Evolutionary conservation across 768 basidiomycete genomes (phyloP).

Genomic region (Crassisporium funariophilum): DNA sequence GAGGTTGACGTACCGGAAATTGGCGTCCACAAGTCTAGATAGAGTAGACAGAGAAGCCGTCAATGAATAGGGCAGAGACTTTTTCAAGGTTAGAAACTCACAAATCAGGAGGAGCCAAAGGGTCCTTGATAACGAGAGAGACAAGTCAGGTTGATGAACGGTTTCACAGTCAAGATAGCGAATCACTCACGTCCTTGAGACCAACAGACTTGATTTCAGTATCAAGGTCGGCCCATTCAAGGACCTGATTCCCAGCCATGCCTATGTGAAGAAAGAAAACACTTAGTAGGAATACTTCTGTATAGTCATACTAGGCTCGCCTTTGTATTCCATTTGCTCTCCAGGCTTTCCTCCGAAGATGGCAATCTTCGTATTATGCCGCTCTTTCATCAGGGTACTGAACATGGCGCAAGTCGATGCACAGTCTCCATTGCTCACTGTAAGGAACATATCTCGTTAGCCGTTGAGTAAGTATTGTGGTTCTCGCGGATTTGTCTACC

Average conservation of each 20-base stretch:
- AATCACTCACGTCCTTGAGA: conserved; percentile 43
- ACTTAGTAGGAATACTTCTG: neutral
- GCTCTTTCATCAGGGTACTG: conserved; percentile 61
- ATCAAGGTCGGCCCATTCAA: conserved; percentile 63
- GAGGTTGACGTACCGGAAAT: conserved; percentile 39
- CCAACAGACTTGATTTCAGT: conserved; percentile 62
- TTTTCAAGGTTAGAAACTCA: conserved; percentile 24
- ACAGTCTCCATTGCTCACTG: conserved; percentile 49
- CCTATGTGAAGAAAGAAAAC: neutral
- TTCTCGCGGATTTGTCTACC: conserved; percentile 27
- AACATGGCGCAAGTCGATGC: conserved; percentile 69
- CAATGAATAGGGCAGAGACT: neutral
- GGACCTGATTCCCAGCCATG: conserved; percentile 65
- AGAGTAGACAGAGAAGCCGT: neutral
- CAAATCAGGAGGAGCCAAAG: conserved; percentile 45
- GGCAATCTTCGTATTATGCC: conserved; percentile 52
- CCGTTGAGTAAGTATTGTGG: neutral
- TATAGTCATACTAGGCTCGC: conserved; percentile 13
- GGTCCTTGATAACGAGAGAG: conserved; percentile 30
- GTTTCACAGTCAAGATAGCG: neutral
- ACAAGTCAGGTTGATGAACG: neutral
- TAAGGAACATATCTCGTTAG: neutral
- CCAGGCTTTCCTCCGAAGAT: conserved; percentile 61
- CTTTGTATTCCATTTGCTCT: conserved; percentile 52
- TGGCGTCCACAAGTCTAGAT: conserved; percentile 41